Base-by-base conservation (phyloP, 352 stramenopile species). In the Globisporangium echinulatum region DNA sequence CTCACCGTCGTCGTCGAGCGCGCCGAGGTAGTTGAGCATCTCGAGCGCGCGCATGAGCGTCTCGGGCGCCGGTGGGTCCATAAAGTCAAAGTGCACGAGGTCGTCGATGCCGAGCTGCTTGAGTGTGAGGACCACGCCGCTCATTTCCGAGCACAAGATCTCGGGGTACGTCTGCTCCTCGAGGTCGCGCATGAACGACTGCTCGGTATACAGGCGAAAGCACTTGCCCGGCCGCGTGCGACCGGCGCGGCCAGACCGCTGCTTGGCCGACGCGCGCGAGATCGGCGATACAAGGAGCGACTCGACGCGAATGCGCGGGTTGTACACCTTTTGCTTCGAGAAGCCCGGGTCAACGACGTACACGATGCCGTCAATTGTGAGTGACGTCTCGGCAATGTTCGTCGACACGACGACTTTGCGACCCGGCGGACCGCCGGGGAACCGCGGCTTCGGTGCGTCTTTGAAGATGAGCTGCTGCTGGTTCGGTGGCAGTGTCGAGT, bases 291-390 rank as follows among this genome's bases (percentile, higher is more conserved):
- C 97, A 36, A 99, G 79, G 52, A 99, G 73, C n/a, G 92, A 99
- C 75, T 99, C 97, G 10, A 99, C 97, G 49, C 97, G 90, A 60
- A 98, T 98, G 19, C 97, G 84, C 42, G 97, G 97, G 79, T 99
- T 99, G 82, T 99, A 99, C 19, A 99, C 94, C 79, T 99, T 99
- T 75, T 99, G 96, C 79, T 99, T 99, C 38, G 86, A 98, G 69
- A 99, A 99, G 52, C 98, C 97, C 25, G 97, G 95, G 77, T 99
- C 98, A 47, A 99, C 88, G 38, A 99, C 98, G 75, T 99, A 99
- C 15, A 99, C 96, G 62, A 99, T 98, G 25, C 97, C 98, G 74
- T 99, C 96, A 75, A 99, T 99, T 1, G 97, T 99, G n/a, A 99
- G 70, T 59, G 94, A 99, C 37, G 97, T 99, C 75, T 99, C 97